Conservation (phyloP, 148 eudicot genomes). For the Persicaria maculosa region DNA sequence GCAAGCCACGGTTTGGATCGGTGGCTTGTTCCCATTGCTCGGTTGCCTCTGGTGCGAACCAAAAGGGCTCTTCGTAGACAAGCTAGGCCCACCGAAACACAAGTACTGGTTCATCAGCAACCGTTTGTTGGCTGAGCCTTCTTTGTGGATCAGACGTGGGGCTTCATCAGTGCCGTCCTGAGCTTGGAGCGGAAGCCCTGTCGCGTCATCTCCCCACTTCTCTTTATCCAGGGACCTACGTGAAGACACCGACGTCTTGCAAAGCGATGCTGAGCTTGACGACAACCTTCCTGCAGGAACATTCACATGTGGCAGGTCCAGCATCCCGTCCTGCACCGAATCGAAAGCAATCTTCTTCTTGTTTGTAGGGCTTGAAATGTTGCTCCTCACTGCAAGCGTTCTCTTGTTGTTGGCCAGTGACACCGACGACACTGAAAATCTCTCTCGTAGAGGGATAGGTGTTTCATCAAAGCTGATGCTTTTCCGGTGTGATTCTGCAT, state of each 20-base stretch:
- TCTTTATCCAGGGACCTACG: conserved; percentile 43
- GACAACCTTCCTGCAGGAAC: conserved; percentile 19
- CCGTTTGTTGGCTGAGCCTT: conserved; percentile 21
- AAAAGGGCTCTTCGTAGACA: conserved; percentile 9
- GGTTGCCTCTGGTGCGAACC: not conserved
- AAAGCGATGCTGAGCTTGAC: conserved; percentile 52
- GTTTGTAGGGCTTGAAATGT: conserved; percentile 68
- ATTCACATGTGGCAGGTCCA: conserved; percentile 33
- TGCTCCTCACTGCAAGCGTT: conserved; percentile 68
- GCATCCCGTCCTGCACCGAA: conserved; percentile 26
- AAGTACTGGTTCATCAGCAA: conserved; percentile 38
- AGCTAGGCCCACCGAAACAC: conserved; percentile 54
- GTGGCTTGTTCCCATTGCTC: not conserved
- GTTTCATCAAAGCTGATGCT: conserved; percentile 30
- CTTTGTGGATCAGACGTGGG: conserved; percentile 22
- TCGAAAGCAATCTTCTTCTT: conserved; percentile 75
- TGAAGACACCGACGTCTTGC: conserved; percentile 50
- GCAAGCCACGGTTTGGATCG: not conserved
- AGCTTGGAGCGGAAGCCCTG: not conserved
- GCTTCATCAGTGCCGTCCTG: conserved; percentile 25
- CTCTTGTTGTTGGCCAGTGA: conserved; percentile 57
- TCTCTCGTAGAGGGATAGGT: conserved; percentile 60
- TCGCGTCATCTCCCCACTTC: conserved; percentile 23
- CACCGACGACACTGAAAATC: conserved; percentile 37
- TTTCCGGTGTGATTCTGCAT: conserved; percentile 17